Conservation (phyloP, 768 basidiomycete species). For the Gloeophyllum trabeum region DNA sequence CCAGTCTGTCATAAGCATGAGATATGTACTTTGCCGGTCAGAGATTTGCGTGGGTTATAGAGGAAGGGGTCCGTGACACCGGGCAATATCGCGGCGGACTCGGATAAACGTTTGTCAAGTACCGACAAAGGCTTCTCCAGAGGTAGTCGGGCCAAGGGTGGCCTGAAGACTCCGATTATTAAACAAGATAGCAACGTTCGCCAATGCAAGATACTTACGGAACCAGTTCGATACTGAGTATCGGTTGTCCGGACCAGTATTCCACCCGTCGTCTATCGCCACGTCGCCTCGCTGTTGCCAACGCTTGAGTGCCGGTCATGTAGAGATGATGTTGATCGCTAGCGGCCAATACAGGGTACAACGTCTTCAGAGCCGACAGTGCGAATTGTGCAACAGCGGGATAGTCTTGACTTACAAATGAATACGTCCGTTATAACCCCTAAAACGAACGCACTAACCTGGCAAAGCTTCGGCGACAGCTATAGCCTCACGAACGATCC, state of each 20-base stretch:
- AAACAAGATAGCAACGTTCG: neutral
- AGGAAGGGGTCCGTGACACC: constrained; percentile 74
- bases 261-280: constrained; percentile 61
- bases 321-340: constrained; percentile 77
- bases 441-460: constrained; percentile 42
- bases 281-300: constrained; percentile 65
- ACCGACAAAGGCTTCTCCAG: constrained; percentile 59
- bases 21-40: constrained; percentile 39
- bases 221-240: constrained; percentile 67
- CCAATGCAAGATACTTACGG: constrained; percentile 41
- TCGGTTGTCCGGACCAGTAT: constrained; percentile 80
- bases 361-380: constrained; percentile 72
- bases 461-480: constrained; percentile 87
- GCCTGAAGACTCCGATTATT: constrained; percentile 26
- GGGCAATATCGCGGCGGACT: constrained; percentile 36
- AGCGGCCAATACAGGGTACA: constrained; percentile 57
- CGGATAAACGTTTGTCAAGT: constrained; percentile 28
- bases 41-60: constrained; percentile 75
- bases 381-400: constrained; percentile 78
- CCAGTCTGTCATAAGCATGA: too few relatives aligned
- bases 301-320: constrained; percentile 57
- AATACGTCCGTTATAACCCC: neutral
- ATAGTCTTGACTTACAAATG: constrained; percentile 44
- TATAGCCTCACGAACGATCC: constrained; percentile 86
- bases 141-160: constrained; percentile 60